Base-by-base conservation (phyloP, 768 basidiomycete species). In the Cyclocybe cylindracea region DNA sequence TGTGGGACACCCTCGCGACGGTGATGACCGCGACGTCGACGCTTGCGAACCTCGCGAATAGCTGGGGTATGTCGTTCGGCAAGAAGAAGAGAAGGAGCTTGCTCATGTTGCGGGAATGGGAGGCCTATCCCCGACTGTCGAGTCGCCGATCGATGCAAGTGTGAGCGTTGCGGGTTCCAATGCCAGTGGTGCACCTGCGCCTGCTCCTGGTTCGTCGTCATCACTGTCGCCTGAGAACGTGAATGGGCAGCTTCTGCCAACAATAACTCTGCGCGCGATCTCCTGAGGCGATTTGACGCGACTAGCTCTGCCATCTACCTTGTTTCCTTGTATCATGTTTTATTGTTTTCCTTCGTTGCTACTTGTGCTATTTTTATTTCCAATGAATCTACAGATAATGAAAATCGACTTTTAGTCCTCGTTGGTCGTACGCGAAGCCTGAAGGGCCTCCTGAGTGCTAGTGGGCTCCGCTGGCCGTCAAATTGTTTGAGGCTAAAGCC, bases 41-140 rank as follows among this genome's bases (percentile, higher is more conserved):
- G 9, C 61, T 86, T 14, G 81, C 83, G 9, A 82, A 70, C 52
- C 69, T 86, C 43, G 84, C 84, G 4, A 84, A 73, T 43, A 87
- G 78, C 64, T 87, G 82, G 82, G 85, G 85, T 1, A 78, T 82
- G 47, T 68, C 82, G 2, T 86, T 88, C 61, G 83, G 84, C 31
- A 73, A 83, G 45, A 80, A 75, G 66, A 84, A 78, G 63, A 71
- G 55, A 29, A 58, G 2, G 70, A 70, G 14, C 35, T 64, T 13
- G 54, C 24, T 24, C 24, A 24, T 24, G 24, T 24, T 24, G 53
- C 37, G 38, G 24, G 11, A 24, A 2, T 38, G 7, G 42, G 32
- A 7, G 61, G 57, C 39, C 51, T 66, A 14, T 53, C 67, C 33
- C 56, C 62, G 10, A 56, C 61, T 54, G 66, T 59, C 16, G 68